Conservation (phyloP, 768 basidiomycete species). For the Hygrophoropsis aurantiaca region DNA sequence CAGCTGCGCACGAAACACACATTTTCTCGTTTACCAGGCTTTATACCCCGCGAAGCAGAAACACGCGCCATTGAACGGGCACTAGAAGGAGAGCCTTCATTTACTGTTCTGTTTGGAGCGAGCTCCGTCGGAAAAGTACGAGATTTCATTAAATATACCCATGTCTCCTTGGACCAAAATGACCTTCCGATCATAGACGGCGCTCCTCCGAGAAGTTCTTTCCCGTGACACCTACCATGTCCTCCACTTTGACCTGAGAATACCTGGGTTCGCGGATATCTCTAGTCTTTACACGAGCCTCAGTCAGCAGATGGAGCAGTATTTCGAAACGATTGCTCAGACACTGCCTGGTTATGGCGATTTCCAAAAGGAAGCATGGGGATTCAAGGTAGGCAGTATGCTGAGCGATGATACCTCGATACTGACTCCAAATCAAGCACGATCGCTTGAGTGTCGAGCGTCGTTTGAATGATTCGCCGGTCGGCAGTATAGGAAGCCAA, state of each 20-base stretch:
- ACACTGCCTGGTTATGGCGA: constrained; percentile 63
- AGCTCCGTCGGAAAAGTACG: constrained; percentile 78
- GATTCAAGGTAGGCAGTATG: constrained; percentile 63
- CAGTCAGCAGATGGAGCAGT: constrained; percentile 79
- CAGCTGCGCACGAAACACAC: constrained; percentile 75
- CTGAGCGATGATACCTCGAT: not conserved
- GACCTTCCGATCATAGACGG: constrained; percentile 55
- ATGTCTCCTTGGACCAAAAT: no score
- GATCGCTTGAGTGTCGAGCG: constrained; percentile 75
- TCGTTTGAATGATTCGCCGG: constrained; percentile 47
- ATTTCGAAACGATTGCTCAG: constrained; percentile 65
- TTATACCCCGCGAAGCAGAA: constrained; percentile 70
- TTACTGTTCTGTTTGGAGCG: constrained; percentile 79
- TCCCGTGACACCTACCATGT: constrained; percentile 70
- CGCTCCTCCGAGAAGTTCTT: constrained; percentile 76
- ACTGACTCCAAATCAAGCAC: constrained; percentile 44
- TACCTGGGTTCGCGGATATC: constrained; percentile 82
- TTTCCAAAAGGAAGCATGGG: constrained; percentile 74
- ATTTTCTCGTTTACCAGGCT: constrained; percentile 73
- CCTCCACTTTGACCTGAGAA: constrained; percentile 80
- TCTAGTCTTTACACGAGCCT: constrained; percentile 75
- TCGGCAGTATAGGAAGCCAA: constrained; percentile 41
- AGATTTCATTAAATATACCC: not conserved
- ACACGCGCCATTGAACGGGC: constrained; percentile 62
- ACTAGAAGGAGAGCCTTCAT: constrained; percentile 69